These are phyloP conservation scores for Diaporthe helianthi DNA, from an alignment of 2,329 filamentous ascomycete genomes.

Conservation along the genomic window DNA sequence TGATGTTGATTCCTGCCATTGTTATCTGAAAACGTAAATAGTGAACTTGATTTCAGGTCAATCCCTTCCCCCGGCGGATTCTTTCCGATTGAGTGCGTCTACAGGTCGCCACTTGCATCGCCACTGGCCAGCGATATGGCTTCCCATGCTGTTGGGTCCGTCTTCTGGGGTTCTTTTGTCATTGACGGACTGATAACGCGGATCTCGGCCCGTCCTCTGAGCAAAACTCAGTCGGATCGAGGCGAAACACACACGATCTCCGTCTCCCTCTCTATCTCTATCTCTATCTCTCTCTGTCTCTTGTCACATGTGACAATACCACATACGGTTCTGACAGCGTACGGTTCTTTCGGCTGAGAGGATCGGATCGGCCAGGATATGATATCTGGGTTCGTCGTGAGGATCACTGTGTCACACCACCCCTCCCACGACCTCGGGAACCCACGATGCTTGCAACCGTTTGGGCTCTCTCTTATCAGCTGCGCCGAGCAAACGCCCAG, in stretches of 20 bases:
- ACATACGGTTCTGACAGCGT: background rate
- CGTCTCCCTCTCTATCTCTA: no score
- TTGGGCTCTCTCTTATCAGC: constrained; percentile 16
- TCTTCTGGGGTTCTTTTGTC: background rate
- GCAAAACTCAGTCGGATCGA: background rate
- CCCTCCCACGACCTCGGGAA: background rate
- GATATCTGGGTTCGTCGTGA: no score
- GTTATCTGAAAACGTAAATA: background rate
- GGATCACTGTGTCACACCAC: background rate
- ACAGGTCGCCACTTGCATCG: constrained; percentile 6
- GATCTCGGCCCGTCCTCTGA: background rate
- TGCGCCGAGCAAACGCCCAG: constrained; percentile 25
- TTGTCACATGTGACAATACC: background rate
- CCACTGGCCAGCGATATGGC: background rate
- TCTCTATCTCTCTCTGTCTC: background rate
- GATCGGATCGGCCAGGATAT: background rate
- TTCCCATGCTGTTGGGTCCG: background rate
- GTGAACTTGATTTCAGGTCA: background rate
- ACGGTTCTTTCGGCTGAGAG: background rate
- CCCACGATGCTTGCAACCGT: constrained; percentile 8
- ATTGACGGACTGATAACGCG: constrained; percentile 10
- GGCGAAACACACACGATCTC: background rate
- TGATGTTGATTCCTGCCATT: background rate
- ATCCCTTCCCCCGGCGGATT: background rate
- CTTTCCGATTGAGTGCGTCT: background rate